Evolutionary conservation across 805 yeast species (phyloP).

Genomic region (Ogataea thermomethanolica): DNA sequence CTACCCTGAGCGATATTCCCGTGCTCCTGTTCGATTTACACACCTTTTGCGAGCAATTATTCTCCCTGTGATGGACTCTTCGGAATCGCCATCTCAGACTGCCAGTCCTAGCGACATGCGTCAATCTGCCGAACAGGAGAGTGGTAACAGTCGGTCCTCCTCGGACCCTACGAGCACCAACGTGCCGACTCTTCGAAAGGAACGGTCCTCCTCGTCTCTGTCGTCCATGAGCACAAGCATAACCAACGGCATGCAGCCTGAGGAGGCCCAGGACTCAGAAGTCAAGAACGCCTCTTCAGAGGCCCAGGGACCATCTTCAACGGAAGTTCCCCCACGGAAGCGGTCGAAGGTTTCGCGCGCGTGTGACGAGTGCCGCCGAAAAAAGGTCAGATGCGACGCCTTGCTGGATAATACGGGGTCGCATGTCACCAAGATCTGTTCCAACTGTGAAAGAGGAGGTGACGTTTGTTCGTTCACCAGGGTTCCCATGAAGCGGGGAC

Average conservation of each 20-base stretch:
- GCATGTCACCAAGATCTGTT: constrained; percentile 51
- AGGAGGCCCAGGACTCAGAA: background rate
- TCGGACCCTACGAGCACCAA: background rate
- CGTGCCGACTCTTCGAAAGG: background rate
- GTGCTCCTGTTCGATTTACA: background rate
- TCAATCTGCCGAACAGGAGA: background rate
- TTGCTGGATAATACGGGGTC: constrained; percentile 42
- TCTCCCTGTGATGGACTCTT: background rate
- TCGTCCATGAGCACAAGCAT: constrained; percentile 8
- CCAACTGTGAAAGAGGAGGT: constrained; percentile 57
- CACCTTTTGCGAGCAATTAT: too few relatives aligned
- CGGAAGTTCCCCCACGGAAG: constrained; percentile 40
- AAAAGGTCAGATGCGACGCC: constrained; percentile 71
- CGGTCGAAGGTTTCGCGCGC: constrained; percentile 75
- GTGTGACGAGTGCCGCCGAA: constrained; percentile 75
- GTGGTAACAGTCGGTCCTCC: background rate
- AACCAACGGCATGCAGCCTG: background rate
- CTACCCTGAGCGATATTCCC: too few relatives aligned
- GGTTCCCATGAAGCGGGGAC: constrained; percentile 75
- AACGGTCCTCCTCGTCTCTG: constrained; percentile 3
- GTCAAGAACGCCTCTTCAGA: background rate
- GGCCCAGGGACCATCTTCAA: background rate
- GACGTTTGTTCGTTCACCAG: constrained; percentile 67
- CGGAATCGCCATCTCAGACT: background rate
- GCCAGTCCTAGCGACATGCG: constrained; percentile 3